These are phyloP conservation scores for Ceratobasidium sp. DNA, from an alignment of 1,284 basidiomycete species.

Conservation along the genomic window DNA sequence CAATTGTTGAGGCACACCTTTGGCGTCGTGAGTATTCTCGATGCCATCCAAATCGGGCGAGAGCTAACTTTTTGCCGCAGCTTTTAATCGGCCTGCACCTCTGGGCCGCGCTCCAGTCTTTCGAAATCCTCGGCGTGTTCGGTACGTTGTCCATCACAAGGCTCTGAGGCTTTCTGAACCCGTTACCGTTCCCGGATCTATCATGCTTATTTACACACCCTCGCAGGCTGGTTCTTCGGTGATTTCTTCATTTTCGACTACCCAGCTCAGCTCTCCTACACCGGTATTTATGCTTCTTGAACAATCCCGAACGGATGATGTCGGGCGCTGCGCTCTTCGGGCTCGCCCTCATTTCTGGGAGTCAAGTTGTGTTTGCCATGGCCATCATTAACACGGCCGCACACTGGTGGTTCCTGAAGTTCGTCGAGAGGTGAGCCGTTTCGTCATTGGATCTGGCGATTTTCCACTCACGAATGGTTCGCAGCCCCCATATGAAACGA, in stretches of 20 bases:
- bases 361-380: constrained; percentile 86
- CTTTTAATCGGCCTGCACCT: constrained; percentile 88
- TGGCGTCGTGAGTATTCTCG: constrained; percentile 73
- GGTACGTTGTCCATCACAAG: constrained; percentile 62
- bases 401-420: constrained; percentile 92
- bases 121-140: constrained; percentile 93
- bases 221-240: constrained; percentile 92
- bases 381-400: constrained; percentile 87
- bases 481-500: constrained; percentile 95
- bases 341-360: constrained; percentile 89
- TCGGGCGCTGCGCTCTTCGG: constrained; percentile 97
- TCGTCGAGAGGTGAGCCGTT: constrained; percentile 84
- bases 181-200: background rate
- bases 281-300: constrained; percentile 96
- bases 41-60: background rate
- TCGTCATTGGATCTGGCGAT: constrained; percentile 34
- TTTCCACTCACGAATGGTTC: background rate
- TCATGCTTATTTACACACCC: no score
- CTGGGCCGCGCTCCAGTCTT: constrained; percentile 92
- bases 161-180: background rate
- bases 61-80: constrained; percentile 59
- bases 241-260: constrained; percentile 98
- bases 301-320: constrained; percentile 94
- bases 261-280: constrained; percentile 91
- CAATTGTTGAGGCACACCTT: constrained; percentile 90